A percentile compares a stretch with the other conserved stretches of the same genome.
These are phyloP conservation scores for Diaporthe helianthi DNA, from an alignment of 2,329 filamentous ascomycete species.

Conservation along the genomic window DNA sequence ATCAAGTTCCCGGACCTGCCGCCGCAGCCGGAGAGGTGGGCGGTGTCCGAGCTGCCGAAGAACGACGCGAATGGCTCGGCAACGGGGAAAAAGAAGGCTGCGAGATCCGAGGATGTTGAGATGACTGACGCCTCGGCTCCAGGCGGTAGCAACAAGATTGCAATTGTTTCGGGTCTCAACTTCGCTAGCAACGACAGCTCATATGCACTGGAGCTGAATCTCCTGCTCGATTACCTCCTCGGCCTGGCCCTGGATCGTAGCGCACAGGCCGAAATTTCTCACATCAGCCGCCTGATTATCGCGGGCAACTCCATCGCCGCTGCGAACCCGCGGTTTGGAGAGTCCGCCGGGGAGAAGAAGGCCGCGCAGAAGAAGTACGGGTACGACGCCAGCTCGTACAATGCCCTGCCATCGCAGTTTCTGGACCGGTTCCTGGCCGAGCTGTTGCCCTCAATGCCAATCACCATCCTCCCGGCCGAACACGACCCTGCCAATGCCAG, in stretches of 20 bases:
- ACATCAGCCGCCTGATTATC: slow-evolving; percentile 86
- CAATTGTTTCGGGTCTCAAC: slow-evolving; percentile 85
- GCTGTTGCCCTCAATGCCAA: slow-evolving; percentile 82
- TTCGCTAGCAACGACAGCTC: slow-evolving; percentile 78
- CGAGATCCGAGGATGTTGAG: slow-evolving; percentile 58
- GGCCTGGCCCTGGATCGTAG: slow-evolving; percentile 75
- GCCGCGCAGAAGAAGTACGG: slow-evolving; percentile 81
- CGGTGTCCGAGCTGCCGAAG: slow-evolving; percentile 60
- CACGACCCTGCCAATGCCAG: slow-evolving; percentile 88
- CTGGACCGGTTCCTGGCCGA: slow-evolving; percentile 84
- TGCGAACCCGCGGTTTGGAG: slow-evolving; percentile 37
- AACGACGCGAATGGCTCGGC: slow-evolving; percentile 41
- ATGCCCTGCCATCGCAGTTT: slow-evolving; percentile 81
- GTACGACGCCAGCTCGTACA: slow-evolving; percentile 89
- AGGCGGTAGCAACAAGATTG: slow-evolving; percentile 65
- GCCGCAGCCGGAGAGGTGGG: slow-evolving; percentile 82
- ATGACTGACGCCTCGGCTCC: slow-evolving; percentile 59
- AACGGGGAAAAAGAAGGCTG: slow-evolving; percentile 44
- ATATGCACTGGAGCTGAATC: slow-evolving; percentile 75
- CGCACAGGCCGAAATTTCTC: slow-evolving; percentile 65
- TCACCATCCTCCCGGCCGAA: slow-evolving; percentile 86
- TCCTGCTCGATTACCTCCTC: slow-evolving; percentile 86
- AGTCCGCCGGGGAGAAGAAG: slow-evolving; percentile 45
- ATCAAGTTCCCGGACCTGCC: slow-evolving; percentile 87
- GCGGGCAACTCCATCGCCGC: slow-evolving; percentile 83